Conservation (phyloP, 768 basidiomycete species). For the Suillus bovinus region DNA sequence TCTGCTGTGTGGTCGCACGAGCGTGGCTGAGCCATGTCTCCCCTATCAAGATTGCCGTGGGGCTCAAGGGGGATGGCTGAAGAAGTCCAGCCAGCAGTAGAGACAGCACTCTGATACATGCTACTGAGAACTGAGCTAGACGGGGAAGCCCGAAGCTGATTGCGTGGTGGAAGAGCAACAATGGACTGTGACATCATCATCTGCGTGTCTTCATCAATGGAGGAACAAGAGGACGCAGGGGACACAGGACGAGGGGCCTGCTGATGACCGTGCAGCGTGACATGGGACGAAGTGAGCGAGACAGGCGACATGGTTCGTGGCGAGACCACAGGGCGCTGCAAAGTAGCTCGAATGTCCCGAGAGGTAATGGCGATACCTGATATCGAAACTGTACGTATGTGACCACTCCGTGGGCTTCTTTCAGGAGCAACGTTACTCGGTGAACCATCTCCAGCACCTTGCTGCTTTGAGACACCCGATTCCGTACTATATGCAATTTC, state of each 20-base stretch:
- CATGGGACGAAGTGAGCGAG: constrained; percentile 21
- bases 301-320: constrained; percentile 28
- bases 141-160: constrained; percentile 36
- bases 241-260: constrained; percentile 29
- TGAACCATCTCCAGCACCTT: constrained; percentile 28
- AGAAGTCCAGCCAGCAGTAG: constrained; percentile 25
- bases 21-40: constrained; percentile 4
- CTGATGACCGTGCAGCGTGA: constrained; percentile 11
- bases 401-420: constrained; percentile 22
- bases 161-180: constrained; percentile 53
- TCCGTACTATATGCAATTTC: constrained; percentile 61
- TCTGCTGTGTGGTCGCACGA: background rate
- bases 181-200: constrained; percentile 78
- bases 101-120: constrained; percentile 79
- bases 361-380: constrained; percentile 57
- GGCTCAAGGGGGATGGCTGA: constrained; percentile 4
- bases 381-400: constrained; percentile 52
- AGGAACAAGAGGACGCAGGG: constrained; percentile 49
- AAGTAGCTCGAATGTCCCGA: constrained; percentile 39
- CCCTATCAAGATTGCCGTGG: constrained; percentile 1
- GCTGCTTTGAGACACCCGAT: constrained; percentile 8
- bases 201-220: constrained; percentile 65
- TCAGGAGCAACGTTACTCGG: constrained; percentile 11
- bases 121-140: constrained; percentile 55
- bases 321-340: constrained; percentile 20